Conservation (phyloP, 306 rosid genomes). For the Sicyos baderoa region DNA sequence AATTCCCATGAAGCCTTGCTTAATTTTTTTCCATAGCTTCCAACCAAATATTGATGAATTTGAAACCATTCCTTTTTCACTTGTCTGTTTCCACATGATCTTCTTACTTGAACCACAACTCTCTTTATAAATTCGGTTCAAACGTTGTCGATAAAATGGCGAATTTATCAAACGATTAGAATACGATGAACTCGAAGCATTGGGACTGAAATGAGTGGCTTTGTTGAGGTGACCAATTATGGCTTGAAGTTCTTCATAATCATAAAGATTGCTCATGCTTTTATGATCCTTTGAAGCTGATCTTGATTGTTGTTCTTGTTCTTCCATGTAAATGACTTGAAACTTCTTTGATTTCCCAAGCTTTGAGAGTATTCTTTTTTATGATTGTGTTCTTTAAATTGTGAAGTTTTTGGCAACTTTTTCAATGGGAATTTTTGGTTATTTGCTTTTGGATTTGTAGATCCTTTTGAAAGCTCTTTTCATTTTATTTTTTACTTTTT, state of each 20-base stretch:
- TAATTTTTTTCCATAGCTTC: constrained; percentile 6
- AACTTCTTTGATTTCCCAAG: neutral
- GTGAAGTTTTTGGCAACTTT: too few relatives aligned
- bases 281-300: neutral
- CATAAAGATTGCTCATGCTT: neutral
- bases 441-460: neutral
- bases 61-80: neutral
- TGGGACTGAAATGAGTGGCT: neutral
- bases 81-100: neutral
- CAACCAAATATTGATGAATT: neutral
- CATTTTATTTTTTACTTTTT: neutral
- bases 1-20: constrained; percentile 2
- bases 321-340: neutral
- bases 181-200: neutral
- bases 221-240: constrained; percentile 7
- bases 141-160: constrained; percentile 1
- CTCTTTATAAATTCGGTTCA: neutral
- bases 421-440: neutral
- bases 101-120: neutral
- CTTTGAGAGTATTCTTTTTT: too few relatives aligned
- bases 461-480: neutral
- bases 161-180: neutral
- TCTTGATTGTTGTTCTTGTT: neutral
- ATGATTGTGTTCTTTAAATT: too few relatives aligned
- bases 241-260: neutral